Percentiles rank a stretch among this genome's conserved stretches.
Evolutionary conservation across 257 asterid species (phyloP).

Genomic region (Nemophila menziesii): DNA sequence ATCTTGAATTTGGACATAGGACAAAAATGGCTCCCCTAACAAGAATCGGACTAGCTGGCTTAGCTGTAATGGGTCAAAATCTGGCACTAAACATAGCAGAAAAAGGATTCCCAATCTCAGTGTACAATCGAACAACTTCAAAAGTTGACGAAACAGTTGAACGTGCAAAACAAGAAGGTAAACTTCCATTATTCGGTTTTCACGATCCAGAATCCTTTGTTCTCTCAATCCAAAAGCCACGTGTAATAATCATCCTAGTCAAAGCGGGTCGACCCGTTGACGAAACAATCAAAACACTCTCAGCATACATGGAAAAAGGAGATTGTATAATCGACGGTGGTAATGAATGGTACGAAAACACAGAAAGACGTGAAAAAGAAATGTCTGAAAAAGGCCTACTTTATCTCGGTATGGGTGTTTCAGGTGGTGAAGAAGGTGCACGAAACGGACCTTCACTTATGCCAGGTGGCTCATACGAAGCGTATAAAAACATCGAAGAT

Average conservation of each 20-base stretch:
- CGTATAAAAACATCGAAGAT: constrained; percentile 74
- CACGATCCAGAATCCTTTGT: constrained; percentile 81
- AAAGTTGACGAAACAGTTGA: constrained; percentile 92
- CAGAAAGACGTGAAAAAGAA: constrained; percentile 87
- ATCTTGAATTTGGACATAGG: constrained; percentile 4
- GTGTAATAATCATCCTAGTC: constrained; percentile 85
- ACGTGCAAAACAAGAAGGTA: constrained; percentile 75
- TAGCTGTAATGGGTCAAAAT: constrained; percentile 98
- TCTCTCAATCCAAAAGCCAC: constrained; percentile 84
- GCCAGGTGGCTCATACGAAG: constrained; percentile 92
- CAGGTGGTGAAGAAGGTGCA: constrained; percentile 99
- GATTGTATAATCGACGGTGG: constrained; percentile 96
- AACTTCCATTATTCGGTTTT: constrained; percentile 77
- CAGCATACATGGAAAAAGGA: constrained; percentile 85
- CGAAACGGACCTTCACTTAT: constrained; percentile 86
- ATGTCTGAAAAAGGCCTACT: constrained; percentile 58
- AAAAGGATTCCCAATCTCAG: constrained; percentile 94
- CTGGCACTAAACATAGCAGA: constrained; percentile 97
- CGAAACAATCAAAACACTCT: constrained; percentile 78
- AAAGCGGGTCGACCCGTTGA: constrained; percentile 98
- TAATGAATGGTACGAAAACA: constrained; percentile 97
- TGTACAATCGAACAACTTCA: constrained; percentile 89
- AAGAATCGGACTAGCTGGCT: constrained; percentile 97
- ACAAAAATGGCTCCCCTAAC: constrained; percentile 57
- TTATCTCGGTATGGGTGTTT: constrained; percentile 98